Conservation (phyloP, 2,329 filamentous ascomycete species). For the Sporothrix humicola region DNA sequence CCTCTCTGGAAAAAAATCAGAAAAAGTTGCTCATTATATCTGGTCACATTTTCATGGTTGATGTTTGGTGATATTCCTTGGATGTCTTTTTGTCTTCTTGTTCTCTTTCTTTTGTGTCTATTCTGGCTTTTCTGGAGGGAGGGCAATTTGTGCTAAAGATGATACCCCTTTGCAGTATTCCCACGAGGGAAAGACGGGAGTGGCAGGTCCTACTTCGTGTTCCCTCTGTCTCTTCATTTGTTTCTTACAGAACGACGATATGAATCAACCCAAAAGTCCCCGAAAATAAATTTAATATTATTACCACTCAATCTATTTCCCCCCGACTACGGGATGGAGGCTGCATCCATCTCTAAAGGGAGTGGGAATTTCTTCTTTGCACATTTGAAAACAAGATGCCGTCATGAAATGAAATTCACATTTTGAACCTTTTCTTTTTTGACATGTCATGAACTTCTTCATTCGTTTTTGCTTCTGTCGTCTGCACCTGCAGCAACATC, state of each 20-base stretch:
- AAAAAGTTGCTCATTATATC: not conserved
- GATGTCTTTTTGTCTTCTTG: not conserved
- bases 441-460: not conserved
- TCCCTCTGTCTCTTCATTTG: not conserved
- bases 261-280: not conserved
- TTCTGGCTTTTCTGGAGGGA: no score
- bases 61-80: not conserved
- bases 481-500: conserved; percentile 1
- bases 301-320: not conserved
- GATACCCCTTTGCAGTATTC: conserved; percentile 19
- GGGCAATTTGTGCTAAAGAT: not conserved
- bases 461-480: not conserved
- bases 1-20: not conserved
- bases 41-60: not conserved
- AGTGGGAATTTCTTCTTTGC: not conserved
- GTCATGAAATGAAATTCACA: not conserved
- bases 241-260: not conserved
- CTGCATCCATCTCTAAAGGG: not conserved
- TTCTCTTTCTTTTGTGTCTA: not conserved
- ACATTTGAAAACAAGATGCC: not conserved
- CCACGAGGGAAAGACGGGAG: not conserved
- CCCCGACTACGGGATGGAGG: not conserved
- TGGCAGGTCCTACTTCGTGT: not conserved
- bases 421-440: not conserved
- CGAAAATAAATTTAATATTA: not conserved